These are phyloP conservation scores for Limonium bicolor DNA, from an alignment of 148 eudicot genomes.

Conservation along the genomic window DNA sequence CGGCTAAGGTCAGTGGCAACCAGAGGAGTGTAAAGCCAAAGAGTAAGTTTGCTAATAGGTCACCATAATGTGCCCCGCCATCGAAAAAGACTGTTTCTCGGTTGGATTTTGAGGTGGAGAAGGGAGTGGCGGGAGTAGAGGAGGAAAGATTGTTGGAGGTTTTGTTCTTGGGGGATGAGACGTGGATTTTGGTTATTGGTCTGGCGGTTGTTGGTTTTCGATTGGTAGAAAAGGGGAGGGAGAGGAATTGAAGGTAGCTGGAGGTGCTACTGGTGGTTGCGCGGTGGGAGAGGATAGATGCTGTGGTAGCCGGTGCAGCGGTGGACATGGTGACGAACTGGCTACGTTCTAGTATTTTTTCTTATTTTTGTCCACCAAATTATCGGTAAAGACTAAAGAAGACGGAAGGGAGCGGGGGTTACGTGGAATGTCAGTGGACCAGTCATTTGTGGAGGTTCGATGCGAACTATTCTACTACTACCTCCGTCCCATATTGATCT, in stretches of 20 bases:
- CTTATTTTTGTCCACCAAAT: too few relatives aligned
- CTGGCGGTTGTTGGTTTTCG: slow-evolving; percentile 10
- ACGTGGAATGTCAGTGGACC: too few relatives aligned
- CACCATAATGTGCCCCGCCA: slow-evolving; percentile 93
- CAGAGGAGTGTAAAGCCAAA: slow-evolving; percentile 84
- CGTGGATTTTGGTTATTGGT: slow-evolving; percentile 44
- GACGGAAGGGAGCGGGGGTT: too few relatives aligned
- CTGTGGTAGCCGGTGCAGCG: slow-evolving; percentile 17
- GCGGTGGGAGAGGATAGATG: slow-evolving; percentile 18
- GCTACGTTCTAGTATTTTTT: too few relatives aligned
- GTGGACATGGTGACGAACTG: slow-evolving; percentile 22
- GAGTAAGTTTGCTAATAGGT: slow-evolving; percentile 50
- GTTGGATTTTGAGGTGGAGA: slow-evolving; percentile 21
- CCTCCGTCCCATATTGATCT: too few relatives aligned
- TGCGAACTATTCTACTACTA: too few relatives aligned
- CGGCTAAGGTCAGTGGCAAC: slow-evolving; percentile 79
- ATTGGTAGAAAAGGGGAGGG: slow-evolving; percentile 5
- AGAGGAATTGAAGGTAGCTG: not conserved
- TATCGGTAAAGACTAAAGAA: too few relatives aligned
- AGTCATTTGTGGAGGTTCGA: too few relatives aligned
- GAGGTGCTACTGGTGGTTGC: slow-evolving; percentile 3
- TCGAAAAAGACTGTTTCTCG: slow-evolving; percentile 68
- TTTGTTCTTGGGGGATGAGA: slow-evolving; percentile 38
- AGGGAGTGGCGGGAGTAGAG: slow-evolving; percentile 5
- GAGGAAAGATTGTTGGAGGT: slow-evolving; percentile 24